These are phyloP conservation scores for Sclerotinia sclerotiorum DNA, from an alignment of 2,329 filamentous ascomycete species.

Conservation along the genomic window DNA sequence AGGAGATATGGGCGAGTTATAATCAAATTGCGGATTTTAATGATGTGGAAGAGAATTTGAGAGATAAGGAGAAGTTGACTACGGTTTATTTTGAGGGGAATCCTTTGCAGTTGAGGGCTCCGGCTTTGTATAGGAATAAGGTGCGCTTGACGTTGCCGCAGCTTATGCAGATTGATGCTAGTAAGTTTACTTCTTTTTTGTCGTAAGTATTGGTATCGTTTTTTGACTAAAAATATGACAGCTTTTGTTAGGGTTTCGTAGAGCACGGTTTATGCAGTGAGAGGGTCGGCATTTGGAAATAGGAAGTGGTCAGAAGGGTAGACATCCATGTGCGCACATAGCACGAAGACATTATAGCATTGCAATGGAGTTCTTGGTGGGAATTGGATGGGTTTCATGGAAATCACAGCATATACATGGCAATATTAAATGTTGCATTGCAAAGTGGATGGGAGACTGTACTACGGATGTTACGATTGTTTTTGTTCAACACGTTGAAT, in stretches of 20 bases:
- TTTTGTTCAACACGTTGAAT: neutral
- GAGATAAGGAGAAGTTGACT: conserved; percentile 74
- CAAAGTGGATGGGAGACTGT: conserved; percentile 2
- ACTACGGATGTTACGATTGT: neutral
- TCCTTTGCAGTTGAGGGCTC: conserved; percentile 74
- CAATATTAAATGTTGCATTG: neutral
- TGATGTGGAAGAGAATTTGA: conserved; percentile 76
- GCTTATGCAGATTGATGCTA: conserved; percentile 92
- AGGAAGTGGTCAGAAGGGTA: conserved; percentile 2
- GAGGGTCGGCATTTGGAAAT: neutral
- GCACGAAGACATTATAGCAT: conserved; percentile 25
- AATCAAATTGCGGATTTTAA: conserved; percentile 78
- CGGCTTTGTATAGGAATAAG: conserved; percentile 93
- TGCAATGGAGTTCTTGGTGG: conserved; percentile 28
- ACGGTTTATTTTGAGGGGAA: conserved; percentile 98
- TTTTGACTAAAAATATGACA: conserved; percentile 23
- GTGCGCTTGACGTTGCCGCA: conserved; percentile 83
- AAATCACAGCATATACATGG: conserved; percentile 12
- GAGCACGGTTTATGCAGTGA: neutral
- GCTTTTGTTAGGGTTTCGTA: conserved; percentile 41
- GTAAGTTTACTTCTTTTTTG: conserved; percentile 57
- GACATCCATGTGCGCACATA: neutral
- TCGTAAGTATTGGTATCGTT: neutral
- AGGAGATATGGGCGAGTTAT: conserved; percentile 94
- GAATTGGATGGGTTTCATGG: conserved; percentile 16